Evolutionary conservation across 768 basidiomycete species (phyloP).

Genomic region (Boletus edulis): DNA sequence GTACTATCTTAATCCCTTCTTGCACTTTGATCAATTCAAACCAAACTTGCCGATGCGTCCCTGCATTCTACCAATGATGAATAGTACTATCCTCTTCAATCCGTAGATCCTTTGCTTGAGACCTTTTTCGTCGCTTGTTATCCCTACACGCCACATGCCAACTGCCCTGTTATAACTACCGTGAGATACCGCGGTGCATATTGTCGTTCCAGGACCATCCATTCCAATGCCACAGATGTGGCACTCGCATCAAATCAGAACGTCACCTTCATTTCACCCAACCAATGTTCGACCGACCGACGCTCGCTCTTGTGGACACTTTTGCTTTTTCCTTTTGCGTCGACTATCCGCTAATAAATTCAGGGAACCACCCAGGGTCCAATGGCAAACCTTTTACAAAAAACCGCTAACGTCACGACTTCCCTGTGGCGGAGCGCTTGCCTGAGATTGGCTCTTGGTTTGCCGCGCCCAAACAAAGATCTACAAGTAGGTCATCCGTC

Average conservation of each 20-base stretch:
- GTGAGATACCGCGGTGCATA: not conserved
- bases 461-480: conserved; percentile 3
- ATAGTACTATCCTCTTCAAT: not conserved
- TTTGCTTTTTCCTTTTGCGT: not conserved
- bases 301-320: not conserved
- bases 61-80: conserved; percentile 2
- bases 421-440: conserved; percentile 10
- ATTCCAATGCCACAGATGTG: conserved; percentile 1
- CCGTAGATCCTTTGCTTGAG: too few species aligned
- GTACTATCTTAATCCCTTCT: too few species aligned
- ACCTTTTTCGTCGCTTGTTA: too few species aligned
- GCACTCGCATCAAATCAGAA: not conserved
- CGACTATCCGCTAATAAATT: not conserved
- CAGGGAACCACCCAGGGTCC: not conserved
- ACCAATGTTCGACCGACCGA: not conserved
- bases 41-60: conserved; percentile 8
- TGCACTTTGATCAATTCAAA: not conserved
- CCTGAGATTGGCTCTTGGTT: conserved; percentile 11
- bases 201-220: not conserved
- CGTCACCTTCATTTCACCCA: conserved; percentile 3
- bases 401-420: conserved; percentile 2
- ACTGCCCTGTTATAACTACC: not conserved
- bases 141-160: conserved; percentile 10
- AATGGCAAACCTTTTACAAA: too few species aligned
- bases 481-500: not conserved